A percentile compares a stretch with the other conserved stretches of the same genome.
These are phyloP conservation scores for Fonsecaea pedrosoi DNA, from an alignment of 2,329 filamentous ascomycete species.

Conservation along the genomic window DNA sequence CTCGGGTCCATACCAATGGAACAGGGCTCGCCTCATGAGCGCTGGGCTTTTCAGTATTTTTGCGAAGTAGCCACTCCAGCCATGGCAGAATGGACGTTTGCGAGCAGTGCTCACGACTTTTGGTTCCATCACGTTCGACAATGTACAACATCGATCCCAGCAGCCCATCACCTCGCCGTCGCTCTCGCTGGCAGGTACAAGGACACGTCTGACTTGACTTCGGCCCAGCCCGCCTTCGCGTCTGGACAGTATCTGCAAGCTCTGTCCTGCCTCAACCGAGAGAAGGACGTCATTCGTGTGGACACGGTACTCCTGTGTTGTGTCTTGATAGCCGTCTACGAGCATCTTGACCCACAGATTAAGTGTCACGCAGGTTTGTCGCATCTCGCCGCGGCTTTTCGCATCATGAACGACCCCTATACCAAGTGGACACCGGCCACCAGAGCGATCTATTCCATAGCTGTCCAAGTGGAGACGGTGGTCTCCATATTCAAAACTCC, in stretches of 20 bases:
- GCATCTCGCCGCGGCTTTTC: slow-evolving; percentile 6
- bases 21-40: background rate
- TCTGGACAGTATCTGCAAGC: slow-evolving; percentile 4
- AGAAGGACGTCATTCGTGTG: background rate
- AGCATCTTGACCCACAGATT: background rate
- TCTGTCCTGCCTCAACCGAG: slow-evolving; percentile 1
- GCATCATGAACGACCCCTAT: slow-evolving; percentile 7
- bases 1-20: background rate
- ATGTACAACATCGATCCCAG: slow-evolving; percentile 3
- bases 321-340: slow-evolving; percentile 6
- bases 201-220: background rate
- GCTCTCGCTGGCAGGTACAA: background rate
- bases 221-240: background rate
- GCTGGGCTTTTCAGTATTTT: slow-evolving; percentile 5
- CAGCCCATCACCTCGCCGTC: slow-evolving; percentile 1
- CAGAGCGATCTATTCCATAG: slow-evolving; percentile 2
- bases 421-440: slow-evolving; percentile 2
- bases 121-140: background rate
- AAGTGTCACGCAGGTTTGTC: background rate
- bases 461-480: background rate
- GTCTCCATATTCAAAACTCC: slow-evolving; percentile 4
- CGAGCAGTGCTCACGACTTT: background rate
- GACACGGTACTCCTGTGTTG: slow-evolving; percentile 13
- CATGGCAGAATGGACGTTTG: slow-evolving; percentile 7
- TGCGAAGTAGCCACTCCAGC: background rate